phyloP scores from a whole-genome alignment of 2,329 filamentous ascomycete genomes.

The Didymella segeticola region DNA sequence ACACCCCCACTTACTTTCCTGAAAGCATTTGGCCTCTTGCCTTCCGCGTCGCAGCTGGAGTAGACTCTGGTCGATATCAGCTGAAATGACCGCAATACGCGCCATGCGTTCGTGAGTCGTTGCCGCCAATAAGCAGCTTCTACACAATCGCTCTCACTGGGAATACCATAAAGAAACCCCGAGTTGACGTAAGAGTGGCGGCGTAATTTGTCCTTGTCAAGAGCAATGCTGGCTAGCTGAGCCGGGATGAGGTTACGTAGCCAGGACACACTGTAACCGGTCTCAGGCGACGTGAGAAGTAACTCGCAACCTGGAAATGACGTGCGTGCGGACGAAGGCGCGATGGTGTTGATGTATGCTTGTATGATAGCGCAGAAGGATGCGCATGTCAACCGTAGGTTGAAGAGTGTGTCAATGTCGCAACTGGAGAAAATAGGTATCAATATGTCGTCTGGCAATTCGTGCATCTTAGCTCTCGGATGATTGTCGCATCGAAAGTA shows the following conservation, averaged over 20 bases:
- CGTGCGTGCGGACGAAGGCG: conserved; percentile 19
- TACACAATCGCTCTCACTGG: conserved; percentile 16
- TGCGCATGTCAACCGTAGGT: conserved; percentile 16
- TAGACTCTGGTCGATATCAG: conserved; percentile 21
- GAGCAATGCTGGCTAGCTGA: conserved; percentile 19
- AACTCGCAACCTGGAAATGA: conserved; percentile 18
- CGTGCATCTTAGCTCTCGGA: conserved; percentile 6
- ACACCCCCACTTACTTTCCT: conserved; percentile 23
- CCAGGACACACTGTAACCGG: conserved; percentile 19
- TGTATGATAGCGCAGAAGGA: conserved; percentile 14
- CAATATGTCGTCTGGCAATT: conserved; percentile 28
- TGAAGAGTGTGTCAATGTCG: conserved; percentile 15
- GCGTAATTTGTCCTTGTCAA: conserved; percentile 31
- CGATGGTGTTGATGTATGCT: conserved; percentile 24
- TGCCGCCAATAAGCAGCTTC: conserved; percentile 21
- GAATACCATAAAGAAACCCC: conserved; percentile 29
- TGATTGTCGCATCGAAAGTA: conserved; percentile 2
- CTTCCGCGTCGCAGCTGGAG: background rate
- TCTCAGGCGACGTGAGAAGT: conserved; percentile 10
- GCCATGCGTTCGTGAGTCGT: conserved; percentile 24
- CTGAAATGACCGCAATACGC: conserved; percentile 21
- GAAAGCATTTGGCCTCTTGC: conserved; percentile 14
- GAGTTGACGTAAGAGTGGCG: conserved; percentile 21
- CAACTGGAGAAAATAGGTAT: conserved; percentile 17
- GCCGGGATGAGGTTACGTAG: conserved; percentile 20